phyloP scores from a whole-genome alignment of 768 basidiomycete genomes.

The Lactarius vividus region DNA sequence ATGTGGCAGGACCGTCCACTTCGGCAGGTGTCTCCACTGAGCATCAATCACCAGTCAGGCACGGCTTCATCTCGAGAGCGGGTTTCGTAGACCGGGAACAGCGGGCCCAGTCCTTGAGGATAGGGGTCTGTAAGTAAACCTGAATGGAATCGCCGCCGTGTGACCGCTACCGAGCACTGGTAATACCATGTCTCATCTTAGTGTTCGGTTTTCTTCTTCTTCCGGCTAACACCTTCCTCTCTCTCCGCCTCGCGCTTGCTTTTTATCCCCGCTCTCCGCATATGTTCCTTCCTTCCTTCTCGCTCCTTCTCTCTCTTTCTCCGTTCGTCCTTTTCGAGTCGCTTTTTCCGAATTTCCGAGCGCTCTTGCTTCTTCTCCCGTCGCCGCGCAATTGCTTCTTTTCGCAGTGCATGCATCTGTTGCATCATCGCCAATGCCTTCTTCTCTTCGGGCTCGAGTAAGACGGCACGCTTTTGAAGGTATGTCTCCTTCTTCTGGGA shows the following conservation, averaged over 20 bases:
- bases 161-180: neutral
- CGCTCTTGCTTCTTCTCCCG: conserved; percentile 87
- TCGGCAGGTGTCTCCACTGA: neutral
- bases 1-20: neutral
- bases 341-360: conserved; percentile 65
- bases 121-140: neutral
- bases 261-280: conserved; percentile 70
- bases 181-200: neutral
- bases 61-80: neutral
- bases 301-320: conserved; percentile 64
- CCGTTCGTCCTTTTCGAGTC: conserved; percentile 65
- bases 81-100: neutral
- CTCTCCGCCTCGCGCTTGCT: conserved; percentile 60
- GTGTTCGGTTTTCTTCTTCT: conserved; percentile 47
- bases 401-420: conserved; percentile 88
- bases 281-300: conserved; percentile 73
- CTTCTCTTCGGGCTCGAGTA: conserved; percentile 95
- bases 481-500: conserved; percentile 78
- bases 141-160: neutral
- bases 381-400: conserved; percentile 77
- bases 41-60: neutral
- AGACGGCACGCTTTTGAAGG: conserved; percentile 90
- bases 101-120: neutral
- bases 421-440: conserved; percentile 87
- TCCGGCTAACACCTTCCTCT: conserved; percentile 56